phyloP scores from a whole-genome alignment of 352 stramenopile genomes.

The Phytophthora brassicae region DNA sequence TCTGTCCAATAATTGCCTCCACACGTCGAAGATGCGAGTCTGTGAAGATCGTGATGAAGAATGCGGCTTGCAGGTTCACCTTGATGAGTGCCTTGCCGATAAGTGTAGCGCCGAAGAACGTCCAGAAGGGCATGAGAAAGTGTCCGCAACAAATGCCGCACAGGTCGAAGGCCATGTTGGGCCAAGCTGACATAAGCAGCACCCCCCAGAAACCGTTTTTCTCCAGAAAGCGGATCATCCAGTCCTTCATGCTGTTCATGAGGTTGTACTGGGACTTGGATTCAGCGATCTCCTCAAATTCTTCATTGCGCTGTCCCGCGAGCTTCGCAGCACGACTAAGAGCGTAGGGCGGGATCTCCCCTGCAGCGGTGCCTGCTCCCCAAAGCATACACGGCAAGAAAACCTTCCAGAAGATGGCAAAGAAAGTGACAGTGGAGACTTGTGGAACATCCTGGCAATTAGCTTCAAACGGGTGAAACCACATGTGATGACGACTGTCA shows the following conservation, averaged over 20 bases:
- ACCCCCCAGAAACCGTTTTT: conserved; percentile 93
- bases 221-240: conserved; percentile 92
- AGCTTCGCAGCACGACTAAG: conserved; percentile 87
- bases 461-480: conserved; percentile 85
- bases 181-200: conserved; percentile 93
- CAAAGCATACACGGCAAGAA: conserved; percentile 91
- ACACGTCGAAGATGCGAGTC: conserved; percentile 83
- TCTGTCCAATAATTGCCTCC: conserved; percentile 78
- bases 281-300: conserved; percentile 89
- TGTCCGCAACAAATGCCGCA: conserved; percentile 95
- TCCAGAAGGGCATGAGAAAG: conserved; percentile 95
- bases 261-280: conserved; percentile 85
- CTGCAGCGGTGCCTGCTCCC: conserved; percentile 91
- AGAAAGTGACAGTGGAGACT: conserved; percentile 68
- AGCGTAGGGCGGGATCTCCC: conserved; percentile 94
- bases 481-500: conserved; percentile 88
- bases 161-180: conserved; percentile 94
- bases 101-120: conserved; percentile 93
- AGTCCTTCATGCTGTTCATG: conserved; percentile 91
- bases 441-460: conserved; percentile 54
- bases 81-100: conserved; percentile 94
- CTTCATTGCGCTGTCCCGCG: conserved; percentile 84
- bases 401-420: conserved; percentile 89
- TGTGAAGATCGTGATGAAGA: conserved; percentile 92
- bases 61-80: conserved; percentile 88